Evolutionary conservation across 2,329 filamentous ascomycete species (phyloP).

Genomic region (Hortaea werneckii): DNA sequence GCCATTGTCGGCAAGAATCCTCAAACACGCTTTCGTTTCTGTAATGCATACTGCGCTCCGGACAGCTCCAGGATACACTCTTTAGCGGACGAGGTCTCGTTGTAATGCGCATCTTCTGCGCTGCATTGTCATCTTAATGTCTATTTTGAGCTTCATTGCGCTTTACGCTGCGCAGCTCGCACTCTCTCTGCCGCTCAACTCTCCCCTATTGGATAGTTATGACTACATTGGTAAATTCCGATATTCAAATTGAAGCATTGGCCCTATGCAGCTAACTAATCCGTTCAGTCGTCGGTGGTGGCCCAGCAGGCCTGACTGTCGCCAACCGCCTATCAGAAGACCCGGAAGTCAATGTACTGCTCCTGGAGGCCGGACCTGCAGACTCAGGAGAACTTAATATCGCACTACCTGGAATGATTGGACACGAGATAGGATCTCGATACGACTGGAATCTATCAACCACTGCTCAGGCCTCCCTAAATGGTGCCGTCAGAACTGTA

Average conservation of each 20-base stretch:
- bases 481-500: conserved; percentile 14
- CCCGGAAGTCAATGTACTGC: conserved; percentile 18
- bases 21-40: background rate
- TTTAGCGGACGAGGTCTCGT: background rate
- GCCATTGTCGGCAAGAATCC: background rate
- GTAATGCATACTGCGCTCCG: background rate
- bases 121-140: conserved; percentile 4
- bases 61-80: too few species aligned
- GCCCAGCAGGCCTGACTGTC: conserved; percentile 20
- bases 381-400: conserved; percentile 14
- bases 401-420: conserved; percentile 20
- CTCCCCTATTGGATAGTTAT: conserved; percentile 17
- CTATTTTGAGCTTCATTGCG: conserved; percentile 2
- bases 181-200: conserved; percentile 18
- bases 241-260: background rate
- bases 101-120: background rate
- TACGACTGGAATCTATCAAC: conserved; percentile 24
- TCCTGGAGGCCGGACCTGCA: conserved; percentile 23
- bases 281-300: conserved; percentile 19
- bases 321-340: conserved; percentile 24
- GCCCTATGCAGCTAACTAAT: background rate
- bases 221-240: conserved; percentile 18
- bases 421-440: conserved; percentile 14
- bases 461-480: conserved; percentile 15
- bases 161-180: conserved; percentile 3